Conservation (phyloP, 805 yeast genomes). For the Lipomyces spencermartinsiae region DNA sequence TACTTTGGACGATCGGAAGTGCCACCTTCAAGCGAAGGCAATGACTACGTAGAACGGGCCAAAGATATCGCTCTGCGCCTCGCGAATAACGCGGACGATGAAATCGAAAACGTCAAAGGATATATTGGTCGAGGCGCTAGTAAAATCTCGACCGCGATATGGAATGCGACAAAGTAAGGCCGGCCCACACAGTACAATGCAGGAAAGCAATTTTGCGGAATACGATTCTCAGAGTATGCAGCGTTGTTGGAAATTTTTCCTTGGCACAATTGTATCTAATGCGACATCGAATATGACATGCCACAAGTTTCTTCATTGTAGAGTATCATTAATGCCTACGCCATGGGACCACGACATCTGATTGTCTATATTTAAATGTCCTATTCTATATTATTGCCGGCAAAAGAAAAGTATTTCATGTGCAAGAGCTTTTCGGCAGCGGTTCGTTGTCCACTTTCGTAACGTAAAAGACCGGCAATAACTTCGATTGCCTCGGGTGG, state of each 20-base stretch:
- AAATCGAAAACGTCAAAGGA: slow-evolving; percentile 4
- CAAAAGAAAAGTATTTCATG: slow-evolving; percentile 1
- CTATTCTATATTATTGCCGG: background rate
- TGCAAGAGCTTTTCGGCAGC: slow-evolving; percentile 21
- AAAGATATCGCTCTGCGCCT: slow-evolving; percentile 13
- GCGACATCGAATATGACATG: background rate
- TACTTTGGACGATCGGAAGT: slow-evolving; percentile 81
- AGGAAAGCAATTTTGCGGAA: too few species aligned
- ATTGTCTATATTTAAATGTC: background rate
- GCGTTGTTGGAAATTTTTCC: background rate
- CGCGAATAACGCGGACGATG: slow-evolving; percentile 14
- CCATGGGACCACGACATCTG: background rate
- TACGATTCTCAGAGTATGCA: background rate
- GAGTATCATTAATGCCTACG: too few species aligned
- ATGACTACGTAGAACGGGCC: slow-evolving; percentile 16
- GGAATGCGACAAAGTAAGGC: background rate
- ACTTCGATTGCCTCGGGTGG: slow-evolving; percentile 22
- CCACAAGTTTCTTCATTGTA: too few species aligned
- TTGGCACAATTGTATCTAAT: background rate
- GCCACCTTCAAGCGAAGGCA: background rate
- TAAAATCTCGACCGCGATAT: slow-evolving; percentile 8
- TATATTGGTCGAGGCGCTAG: slow-evolving; percentile 8
- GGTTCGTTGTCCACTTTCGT: slow-evolving; percentile 24
- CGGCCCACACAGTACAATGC: background rate
- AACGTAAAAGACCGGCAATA: slow-evolving; percentile 13